Conservation (phyloP, 2,329 filamentous ascomycete genomes). For the Aschersonia sp. region DNA sequence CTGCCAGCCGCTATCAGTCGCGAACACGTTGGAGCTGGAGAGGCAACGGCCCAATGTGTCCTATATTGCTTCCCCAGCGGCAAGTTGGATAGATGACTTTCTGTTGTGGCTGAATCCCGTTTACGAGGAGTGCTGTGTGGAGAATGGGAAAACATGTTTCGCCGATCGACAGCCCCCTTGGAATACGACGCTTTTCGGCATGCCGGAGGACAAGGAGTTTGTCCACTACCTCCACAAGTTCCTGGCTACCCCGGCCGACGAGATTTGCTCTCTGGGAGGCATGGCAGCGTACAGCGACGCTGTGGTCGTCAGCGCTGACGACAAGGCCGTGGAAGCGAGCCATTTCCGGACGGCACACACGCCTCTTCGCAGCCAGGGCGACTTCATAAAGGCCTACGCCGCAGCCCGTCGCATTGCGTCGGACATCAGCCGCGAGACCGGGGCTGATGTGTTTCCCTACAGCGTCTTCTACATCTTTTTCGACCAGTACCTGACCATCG, state of each 20-base stretch:
- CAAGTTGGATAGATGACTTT: constrained; percentile 95
- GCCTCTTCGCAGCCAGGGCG: constrained; percentile 71
- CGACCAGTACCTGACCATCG: constrained; percentile 84
- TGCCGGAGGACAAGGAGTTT: constrained; percentile 91
- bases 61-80: constrained; percentile 75
- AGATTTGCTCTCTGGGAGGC: constrained; percentile 77
- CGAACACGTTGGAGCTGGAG: constrained; percentile 87
- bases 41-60: constrained; percentile 78
- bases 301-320: constrained; percentile 59
- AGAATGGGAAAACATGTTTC: constrained; percentile 64
- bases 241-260: constrained; percentile 64
- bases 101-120: constrained; percentile 93
- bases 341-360: constrained; percentile 89
- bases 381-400: constrained; percentile 86
- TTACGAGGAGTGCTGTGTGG: constrained; percentile 54
- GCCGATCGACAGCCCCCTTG: constrained; percentile 61
- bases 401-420: constrained; percentile 77
- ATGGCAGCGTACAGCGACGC: constrained; percentile 78
- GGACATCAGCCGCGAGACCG: constrained; percentile 56
- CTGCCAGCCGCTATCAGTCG: constrained; percentile 69
- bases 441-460: constrained; percentile 84
- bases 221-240: constrained; percentile 74
- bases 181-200: constrained; percentile 80
- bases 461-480: constrained; percentile 99
- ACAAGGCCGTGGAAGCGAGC: constrained; percentile 58